These are phyloP conservation scores for Alternaria longipes DNA, from an alignment of 2,329 filamentous ascomycete species.

Conservation along the genomic window DNA sequence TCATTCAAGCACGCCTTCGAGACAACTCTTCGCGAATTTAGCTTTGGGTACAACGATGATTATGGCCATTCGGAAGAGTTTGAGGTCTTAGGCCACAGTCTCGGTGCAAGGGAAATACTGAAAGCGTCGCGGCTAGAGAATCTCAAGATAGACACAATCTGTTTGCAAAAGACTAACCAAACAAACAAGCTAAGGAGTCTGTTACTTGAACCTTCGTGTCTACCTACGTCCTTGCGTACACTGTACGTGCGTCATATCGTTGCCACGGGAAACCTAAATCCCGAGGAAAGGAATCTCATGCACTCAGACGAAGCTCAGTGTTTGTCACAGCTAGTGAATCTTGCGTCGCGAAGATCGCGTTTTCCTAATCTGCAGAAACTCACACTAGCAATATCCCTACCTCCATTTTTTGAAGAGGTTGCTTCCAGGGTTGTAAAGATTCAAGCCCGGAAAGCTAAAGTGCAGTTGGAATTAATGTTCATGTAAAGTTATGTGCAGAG, in stretches of 20 bases:
- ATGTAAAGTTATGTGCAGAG: constrained; percentile 3
- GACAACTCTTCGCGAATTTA: constrained; percentile 15
- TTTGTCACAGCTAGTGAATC: constrained; percentile 14
- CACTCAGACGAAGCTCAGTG: constrained; percentile 21
- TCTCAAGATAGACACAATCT: constrained; percentile 18
- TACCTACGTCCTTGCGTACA: constrained; percentile 15
- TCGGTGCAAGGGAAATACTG: constrained; percentile 11
- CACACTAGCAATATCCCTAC: constrained; percentile 13
- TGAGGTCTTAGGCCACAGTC: background rate
- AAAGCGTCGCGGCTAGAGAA: constrained; percentile 13
- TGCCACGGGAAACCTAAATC: constrained; percentile 6
- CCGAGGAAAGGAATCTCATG: constrained; percentile 14
- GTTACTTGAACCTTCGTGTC: constrained; percentile 10
- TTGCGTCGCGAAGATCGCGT: constrained; percentile 9
- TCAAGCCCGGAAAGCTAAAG: constrained; percentile 9
- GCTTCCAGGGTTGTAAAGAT: constrained; percentile 14
- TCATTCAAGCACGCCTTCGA: constrained; percentile 14
- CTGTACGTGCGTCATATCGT: constrained; percentile 19
- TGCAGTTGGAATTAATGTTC: constrained; percentile 10
- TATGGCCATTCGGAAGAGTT: background rate
- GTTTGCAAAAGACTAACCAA: constrained; percentile 12
- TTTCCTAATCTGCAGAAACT: constrained; percentile 13
- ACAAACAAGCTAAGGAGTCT: constrained; percentile 11
- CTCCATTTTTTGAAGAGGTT: constrained; percentile 13
- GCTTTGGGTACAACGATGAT: constrained; percentile 8